A percentile compares a stretch with the other conserved stretches of the same genome.
Evolutionary conservation across 2,329 filamentous ascomycete species (phyloP).

Genomic region (Huntiella bhutanensis): DNA sequence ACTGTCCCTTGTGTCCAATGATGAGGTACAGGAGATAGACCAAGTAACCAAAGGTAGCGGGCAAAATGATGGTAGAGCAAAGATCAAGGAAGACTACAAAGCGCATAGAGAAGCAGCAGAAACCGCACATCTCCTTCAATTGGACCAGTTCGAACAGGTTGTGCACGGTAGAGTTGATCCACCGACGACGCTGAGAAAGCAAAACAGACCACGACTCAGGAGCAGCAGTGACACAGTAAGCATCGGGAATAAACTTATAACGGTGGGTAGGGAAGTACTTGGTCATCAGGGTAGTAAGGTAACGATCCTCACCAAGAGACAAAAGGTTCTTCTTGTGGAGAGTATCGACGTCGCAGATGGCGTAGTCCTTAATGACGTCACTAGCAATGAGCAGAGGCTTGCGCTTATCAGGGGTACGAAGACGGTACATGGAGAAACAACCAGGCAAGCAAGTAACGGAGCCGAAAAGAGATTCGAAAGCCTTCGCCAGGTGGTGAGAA

Average conservation of each 20-base stretch:
- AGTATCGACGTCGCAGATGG: conserved; percentile 76
- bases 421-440: conserved; percentile 98
- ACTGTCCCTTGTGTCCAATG: conserved; percentile 47
- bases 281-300: conserved; percentile 90
- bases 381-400: conserved; percentile 89
- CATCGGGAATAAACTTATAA: conserved; percentile 89
- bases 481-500: conserved; percentile 89
- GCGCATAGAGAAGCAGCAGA: conserved; percentile 97
- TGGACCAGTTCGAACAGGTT: conserved; percentile 82
- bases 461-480: conserved; percentile 93
- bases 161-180: conserved; percentile 98
- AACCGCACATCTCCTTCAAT: conserved; percentile 86
- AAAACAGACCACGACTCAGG: conserved; percentile 88
- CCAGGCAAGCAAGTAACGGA: conserved; percentile 97
- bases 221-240: conserved; percentile 81
- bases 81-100: conserved; percentile 93
- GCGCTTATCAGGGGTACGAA: conserved; percentile 83
- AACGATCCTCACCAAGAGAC: conserved; percentile 90
- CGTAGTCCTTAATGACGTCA: conserved; percentile 71
- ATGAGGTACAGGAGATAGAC: conserved; percentile 73
- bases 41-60: conserved; percentile 72
- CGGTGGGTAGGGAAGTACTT: conserved; percentile 93
- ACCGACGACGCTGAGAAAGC: conserved; percentile 91
- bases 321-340: conserved; percentile 93
- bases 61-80: conserved; percentile 77